Evolutionary conservation across 495 filamentous ascomycete species (phyloP), one percentile per base, ranked within the genome.

Genomic region (Daldinia caldariorum): DNA sequence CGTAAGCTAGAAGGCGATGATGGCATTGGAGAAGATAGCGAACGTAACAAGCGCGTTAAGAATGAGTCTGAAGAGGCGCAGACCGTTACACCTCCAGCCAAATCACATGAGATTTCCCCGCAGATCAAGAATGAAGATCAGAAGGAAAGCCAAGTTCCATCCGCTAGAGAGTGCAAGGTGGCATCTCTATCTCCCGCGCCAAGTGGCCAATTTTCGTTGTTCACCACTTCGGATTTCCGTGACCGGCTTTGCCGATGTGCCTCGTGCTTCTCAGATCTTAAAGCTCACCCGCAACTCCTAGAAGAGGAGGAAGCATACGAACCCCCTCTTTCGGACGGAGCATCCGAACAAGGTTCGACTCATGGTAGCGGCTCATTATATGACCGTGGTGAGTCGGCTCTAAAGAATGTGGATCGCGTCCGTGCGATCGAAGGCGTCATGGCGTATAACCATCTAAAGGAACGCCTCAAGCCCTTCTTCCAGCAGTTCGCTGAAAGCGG

Each of bases 301-400:
- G 94, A 98, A 78, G 92, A 95, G 80, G 95, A 99, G 84, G 91
- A 94, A 3, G 88, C 86, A 29, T 98, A 99, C 79, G 92, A 97
- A 66, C 95, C 94, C 0, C 93, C 94, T 0, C 79, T 97, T 12
- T 95, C 93, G 16, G 78, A 80, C 13, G 53, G 66, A 0, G 76
- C 59, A 8, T 79, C 75, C 0, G 74, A 69, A 18, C 82, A 86
- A 29, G 83, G 84, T 62, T 84, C 80, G 61, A 83, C 75, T 37
- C 81, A 78, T 47, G 85, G 84, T 32, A 83, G 81, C 53, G 91
- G 90, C 41, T 94, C 91, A 69, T 79, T 98, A 4, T 87, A 93
- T 34, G 94, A 98, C 29, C 90, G 92, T 18, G 95, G 94, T 41
- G 94, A 98, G 77, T 92, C 90, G 26, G 95, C 94, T 0, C 83